Conservation (phyloP, 805 yeast genomes). For the Yarrowia divulgata region DNA sequence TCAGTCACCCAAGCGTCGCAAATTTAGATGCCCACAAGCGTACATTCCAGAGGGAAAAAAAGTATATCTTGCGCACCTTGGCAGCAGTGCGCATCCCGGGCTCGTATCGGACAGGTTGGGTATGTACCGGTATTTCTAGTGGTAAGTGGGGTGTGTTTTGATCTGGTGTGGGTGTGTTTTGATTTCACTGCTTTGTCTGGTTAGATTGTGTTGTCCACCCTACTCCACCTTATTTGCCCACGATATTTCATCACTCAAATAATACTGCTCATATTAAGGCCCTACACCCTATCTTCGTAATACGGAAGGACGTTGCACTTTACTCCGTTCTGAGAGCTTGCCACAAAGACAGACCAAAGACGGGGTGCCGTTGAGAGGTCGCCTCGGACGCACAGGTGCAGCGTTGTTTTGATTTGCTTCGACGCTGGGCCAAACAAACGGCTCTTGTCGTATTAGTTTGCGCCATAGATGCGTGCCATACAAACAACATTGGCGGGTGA, state of each 20-base stretch:
- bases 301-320: no score
- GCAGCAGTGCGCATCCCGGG: slow-evolving; percentile 8
- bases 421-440: no score
- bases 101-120: slow-evolving; percentile 16
- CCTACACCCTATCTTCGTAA: no score
- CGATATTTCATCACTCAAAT: no score
- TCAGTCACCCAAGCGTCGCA: background rate
- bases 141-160: background rate
- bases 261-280: no score
- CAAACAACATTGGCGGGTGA: background rate
- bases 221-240: no score
- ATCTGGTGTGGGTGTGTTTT: background rate
- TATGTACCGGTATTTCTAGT: no score
- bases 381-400: no score
- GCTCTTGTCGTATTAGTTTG: background rate
- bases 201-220: background rate
- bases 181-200: background rate
- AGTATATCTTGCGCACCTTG: slow-evolving; percentile 15
- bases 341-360: no score
- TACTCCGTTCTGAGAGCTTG: no score
- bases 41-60: slow-evolving; percentile 12
- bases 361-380: no score
- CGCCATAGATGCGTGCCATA: background rate
- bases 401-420: no score
- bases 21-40: background rate